phyloP scores from a whole-genome alignment of 192 early-diverging fungal species.

The Spinellus fusiger region DNA sequence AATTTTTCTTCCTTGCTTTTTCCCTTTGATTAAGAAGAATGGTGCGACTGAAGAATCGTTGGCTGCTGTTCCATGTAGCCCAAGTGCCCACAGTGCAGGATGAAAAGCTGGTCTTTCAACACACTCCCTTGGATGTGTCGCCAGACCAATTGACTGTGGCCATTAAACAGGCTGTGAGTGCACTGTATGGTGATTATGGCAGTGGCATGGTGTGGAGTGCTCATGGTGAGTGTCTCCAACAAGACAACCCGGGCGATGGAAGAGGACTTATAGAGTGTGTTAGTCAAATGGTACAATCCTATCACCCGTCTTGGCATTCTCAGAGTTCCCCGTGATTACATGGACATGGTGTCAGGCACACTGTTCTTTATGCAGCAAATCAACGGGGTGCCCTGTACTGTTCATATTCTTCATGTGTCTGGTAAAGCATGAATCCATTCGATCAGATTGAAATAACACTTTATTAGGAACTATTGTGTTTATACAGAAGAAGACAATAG shows the following conservation, averaged over 20 bases:
- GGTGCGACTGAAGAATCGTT: constrained; percentile 26
- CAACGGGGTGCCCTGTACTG: constrained; percentile 5
- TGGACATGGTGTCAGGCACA: not conserved
- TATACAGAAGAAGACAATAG: constrained; percentile 20
- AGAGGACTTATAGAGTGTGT: not conserved
- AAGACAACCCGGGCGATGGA: not conserved
- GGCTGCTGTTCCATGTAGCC: constrained; percentile 21
- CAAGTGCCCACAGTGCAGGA: constrained; percentile 11
- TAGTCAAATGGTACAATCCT: constrained; percentile 27
- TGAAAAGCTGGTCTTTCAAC: not conserved
- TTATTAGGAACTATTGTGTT: no score
- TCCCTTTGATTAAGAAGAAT: constrained; percentile 1
- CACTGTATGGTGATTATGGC: constrained; percentile 17
- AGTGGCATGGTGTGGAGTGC: not conserved
- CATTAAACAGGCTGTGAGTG: not conserved
- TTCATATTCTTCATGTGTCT: constrained; percentile 9
- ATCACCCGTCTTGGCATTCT: constrained; percentile 15
- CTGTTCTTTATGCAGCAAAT: constrained; percentile 22
- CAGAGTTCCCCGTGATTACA: constrained; percentile 5
- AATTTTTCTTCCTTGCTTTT: not conserved
- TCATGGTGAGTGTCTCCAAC: not conserved
- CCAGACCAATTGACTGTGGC: not conserved
- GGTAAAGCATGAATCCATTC: no score
- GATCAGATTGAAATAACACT: no score
- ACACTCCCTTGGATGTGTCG: constrained; percentile 10